Evolutionary conservation across 345 rosid genomes (phyloP), one percentile per base, ranked within the genome.

Genomic region (Eucalyptus pauciflora): DNA sequence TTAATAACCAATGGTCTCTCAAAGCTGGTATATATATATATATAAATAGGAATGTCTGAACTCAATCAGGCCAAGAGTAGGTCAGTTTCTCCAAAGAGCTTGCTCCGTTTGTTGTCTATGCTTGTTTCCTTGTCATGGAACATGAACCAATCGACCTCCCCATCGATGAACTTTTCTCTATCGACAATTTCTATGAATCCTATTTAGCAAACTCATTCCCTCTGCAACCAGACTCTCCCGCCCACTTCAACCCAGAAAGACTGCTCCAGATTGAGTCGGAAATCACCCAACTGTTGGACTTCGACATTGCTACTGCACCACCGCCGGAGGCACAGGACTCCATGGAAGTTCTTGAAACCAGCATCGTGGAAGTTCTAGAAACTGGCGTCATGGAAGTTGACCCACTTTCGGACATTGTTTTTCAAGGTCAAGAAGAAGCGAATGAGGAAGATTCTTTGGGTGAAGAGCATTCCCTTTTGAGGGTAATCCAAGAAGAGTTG

Each of bases 221-320:
- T 33, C 81, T 71, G 81, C 81, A 33, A 33, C 25, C 81, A 33
- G 81, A 37, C 81, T 71, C 81, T 33, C 45, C 81, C 81, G 1
- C 46, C 80, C 41, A 1, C 4, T 71, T 71, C 81, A 71, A 67
- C 71, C 62, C 64, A 29, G 90, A 88, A 80, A 88, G 90, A 29
- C 50, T 90, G 87, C 89, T 88, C 29, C 87, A 81, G 60, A 86
- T 88, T 22, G 91, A 90, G 88, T 86, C 27, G 18, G 89, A 90
- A 3, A 88, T 88, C 87, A 81, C 46, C 25, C 81, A 5, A 18
- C 81, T 71, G 25, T 10, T 88, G 85, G 90, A 81, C 51, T 79
- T 80, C 9, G 17, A 69, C 81, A 87, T 45, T 1, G 52, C 69
- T 50, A 50, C 18, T 81, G 81, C 46, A 71, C 41, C 8, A 37